phyloP scores from a whole-genome alignment of 805 yeast genomes.

The Saturnispora kantuleensis region DNA sequence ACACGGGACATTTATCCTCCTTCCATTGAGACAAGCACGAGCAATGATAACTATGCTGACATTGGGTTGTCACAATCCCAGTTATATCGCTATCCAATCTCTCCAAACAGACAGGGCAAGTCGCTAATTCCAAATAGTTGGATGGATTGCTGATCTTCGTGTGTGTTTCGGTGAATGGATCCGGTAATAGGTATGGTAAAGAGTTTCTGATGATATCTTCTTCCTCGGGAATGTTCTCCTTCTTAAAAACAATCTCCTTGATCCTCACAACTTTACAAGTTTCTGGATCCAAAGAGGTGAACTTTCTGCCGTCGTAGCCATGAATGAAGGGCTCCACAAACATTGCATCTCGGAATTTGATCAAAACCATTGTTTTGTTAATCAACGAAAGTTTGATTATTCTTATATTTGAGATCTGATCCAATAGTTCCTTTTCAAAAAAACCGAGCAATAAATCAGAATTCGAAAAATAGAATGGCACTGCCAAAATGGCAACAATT shows the following conservation, averaged over 20 bases:
- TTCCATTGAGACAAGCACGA: slow-evolving; percentile 81
- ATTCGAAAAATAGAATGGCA: slow-evolving; percentile 81
- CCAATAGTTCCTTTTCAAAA: slow-evolving; percentile 52
- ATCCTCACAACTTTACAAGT: slow-evolving; percentile 68
- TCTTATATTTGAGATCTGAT: slow-evolving; percentile 59
- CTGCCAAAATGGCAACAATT: slow-evolving; percentile 70
- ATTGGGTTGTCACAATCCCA: slow-evolving; percentile 78
- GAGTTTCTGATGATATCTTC: slow-evolving; percentile 15
- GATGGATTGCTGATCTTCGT: slow-evolving; percentile 5
- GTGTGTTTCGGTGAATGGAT: slow-evolving; percentile 51
- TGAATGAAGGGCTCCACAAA: slow-evolving; percentile 57
- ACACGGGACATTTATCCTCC: slow-evolving; percentile 86
- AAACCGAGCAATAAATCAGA: slow-evolving; percentile 69
- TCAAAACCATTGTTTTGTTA: slow-evolving; percentile 63
- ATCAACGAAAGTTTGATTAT: slow-evolving; percentile 56
- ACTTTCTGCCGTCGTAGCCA: slow-evolving; percentile 58
- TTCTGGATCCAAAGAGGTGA: slow-evolving; percentile 86
- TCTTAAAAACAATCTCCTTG: slow-evolving; percentile 43
- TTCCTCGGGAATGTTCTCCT: slow-evolving; percentile 15
- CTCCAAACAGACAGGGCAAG: slow-evolving; percentile 89
- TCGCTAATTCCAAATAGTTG: slow-evolving; percentile 57
- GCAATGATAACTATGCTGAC: slow-evolving; percentile 91
- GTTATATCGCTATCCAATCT: slow-evolving; percentile 73
- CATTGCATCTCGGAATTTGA: slow-evolving; percentile 54
- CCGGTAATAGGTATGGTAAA: slow-evolving; percentile 61